Base-by-base conservation (phyloP, 1,284 basidiomycete genomes). In the Microbotryomycetes sp. region DNA sequence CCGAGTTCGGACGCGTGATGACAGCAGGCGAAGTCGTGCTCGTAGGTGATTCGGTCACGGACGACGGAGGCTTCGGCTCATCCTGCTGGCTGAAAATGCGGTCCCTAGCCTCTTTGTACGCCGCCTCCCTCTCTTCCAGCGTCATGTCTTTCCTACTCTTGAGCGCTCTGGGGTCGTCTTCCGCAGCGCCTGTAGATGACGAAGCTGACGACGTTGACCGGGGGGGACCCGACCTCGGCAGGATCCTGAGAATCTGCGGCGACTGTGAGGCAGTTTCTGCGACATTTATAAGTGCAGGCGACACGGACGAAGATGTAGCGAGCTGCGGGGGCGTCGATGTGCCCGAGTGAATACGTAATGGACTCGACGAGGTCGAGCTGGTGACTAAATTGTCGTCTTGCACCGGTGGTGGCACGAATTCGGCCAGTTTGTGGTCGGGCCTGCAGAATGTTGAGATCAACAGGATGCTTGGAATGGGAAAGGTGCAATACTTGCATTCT, bases 71-170 rank as follows among this genome's bases (percentile, higher is more conserved):
- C n/a, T 59, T 56, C 3, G 29, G 31, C 13, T 56, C 61, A 2
- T 55, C 49, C 11, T 55, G 56, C 23, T 28, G 48, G 28, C n/a
- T 29, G 45, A 72, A 72, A 58, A 72, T 72, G 13, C 71, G 62
- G 30, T 70, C 62, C 47, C 71, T 53, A 2, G 71, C 71, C 52
- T 72, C 66, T 46, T 65, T 66, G 60, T 69, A 66, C 5, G 67
- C 65, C 30, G 60, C 65, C 21, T 69, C 67, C 23, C 67, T 58
- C 47, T 69, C 65, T 29, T 67, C 60, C 18, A 69, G 60, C 11
- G 62, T 67, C 18, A 62, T 46, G 5, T 64, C 65, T 5, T 51
- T 50, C 5, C 67, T 59, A 0, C 52, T 46, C 3, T 41, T 48
- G 23, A 4, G 53, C 48, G 4, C 54, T 41, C 35, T 18, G 31